phyloP scores from a whole-genome alignment of 495 filamentous ascomycete species.

The Lineolata rhizophorae region DNA sequence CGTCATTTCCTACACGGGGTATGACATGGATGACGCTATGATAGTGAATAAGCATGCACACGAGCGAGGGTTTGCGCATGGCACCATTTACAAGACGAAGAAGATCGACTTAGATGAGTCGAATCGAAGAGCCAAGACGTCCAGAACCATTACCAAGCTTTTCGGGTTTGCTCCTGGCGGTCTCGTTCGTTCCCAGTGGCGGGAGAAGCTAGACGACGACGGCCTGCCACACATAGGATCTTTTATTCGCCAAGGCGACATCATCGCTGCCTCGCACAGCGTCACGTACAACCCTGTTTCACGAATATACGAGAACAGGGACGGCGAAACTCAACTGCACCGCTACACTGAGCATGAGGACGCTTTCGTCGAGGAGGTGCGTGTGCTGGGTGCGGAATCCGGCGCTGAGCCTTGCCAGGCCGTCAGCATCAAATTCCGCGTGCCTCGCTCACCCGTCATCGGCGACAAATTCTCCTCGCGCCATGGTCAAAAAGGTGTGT shows the following conservation, averaged over 20 bases:
- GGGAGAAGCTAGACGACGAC: constrained; percentile 56
- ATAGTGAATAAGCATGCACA: constrained; percentile 96
- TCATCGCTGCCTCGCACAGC: constrained; percentile 74
- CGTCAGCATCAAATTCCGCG: constrained; percentile 75
- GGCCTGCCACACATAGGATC: constrained; percentile 64
- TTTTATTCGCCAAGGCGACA: constrained; percentile 53
- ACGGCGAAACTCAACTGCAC: constrained; percentile 60
- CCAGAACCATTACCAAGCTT: constrained; percentile 41
- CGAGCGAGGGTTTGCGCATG: constrained; percentile 91
- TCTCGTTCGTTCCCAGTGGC: constrained; percentile 37
- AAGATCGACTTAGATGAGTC: constrained; percentile 59
- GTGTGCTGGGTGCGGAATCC: constrained; percentile 60
- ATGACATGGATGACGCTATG: constrained; percentile 99
- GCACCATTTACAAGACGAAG: constrained; percentile 95
- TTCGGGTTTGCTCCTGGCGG: constrained; percentile 69
- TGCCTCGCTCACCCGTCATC: constrained; percentile 78
- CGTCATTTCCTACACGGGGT: constrained; percentile 95
- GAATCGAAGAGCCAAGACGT: constrained; percentile 32
- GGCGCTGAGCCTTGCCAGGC: constrained; percentile 66
- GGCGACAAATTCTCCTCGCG: constrained; percentile 98
- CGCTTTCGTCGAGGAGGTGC: constrained; percentile 80
- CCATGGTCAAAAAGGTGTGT: constrained; percentile 95
- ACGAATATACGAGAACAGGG: constrained; percentile 38
- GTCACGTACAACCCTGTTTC: constrained; percentile 50
- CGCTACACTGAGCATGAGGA: constrained; percentile 81